Percentiles rank a stretch among this genome's conserved stretches.
These are phyloP conservation scores for Zygoascus sp. DNA, from an alignment of 1,139 yeast species.

Conservation along the genomic window DNA sequence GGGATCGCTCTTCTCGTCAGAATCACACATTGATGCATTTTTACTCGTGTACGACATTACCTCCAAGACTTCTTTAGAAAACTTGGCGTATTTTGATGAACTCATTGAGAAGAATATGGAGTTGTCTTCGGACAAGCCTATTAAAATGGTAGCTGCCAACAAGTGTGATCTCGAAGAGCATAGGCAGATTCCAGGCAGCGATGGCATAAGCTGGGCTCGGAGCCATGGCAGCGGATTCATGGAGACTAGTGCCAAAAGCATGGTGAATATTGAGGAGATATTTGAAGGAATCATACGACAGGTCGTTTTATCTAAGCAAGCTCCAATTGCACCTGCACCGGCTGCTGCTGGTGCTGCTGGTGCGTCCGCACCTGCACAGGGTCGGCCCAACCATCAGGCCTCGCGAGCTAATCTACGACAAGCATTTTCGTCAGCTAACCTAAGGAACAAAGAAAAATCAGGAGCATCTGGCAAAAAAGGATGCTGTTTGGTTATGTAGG, in stretches of 20 bases:
- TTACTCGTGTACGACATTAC: conserved; percentile 83
- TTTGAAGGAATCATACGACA: conserved; percentile 65
- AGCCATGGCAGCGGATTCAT: conserved; percentile 71
- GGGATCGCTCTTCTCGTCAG: conserved; percentile 52
- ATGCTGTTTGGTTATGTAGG: neutral
- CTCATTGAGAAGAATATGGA: conserved; percentile 80
- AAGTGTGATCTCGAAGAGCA: conserved; percentile 64
- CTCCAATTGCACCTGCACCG: neutral
- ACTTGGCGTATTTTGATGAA: conserved; percentile 74
- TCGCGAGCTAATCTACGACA: conserved; percentile 13
- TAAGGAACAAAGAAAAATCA: conserved; percentile 4
- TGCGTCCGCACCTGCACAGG: neutral
- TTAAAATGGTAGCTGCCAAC: conserved; percentile 36
- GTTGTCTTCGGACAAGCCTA: conserved; percentile 22
- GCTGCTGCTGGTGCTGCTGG: neutral
- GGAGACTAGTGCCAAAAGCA: conserved; percentile 86
- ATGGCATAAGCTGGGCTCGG: conserved; percentile 74
- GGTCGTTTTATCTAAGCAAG: conserved; percentile 34
- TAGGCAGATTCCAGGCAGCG: conserved; percentile 75
- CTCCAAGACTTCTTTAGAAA: conserved; percentile 74
- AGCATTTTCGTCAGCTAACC: conserved; percentile 14
- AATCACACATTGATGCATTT: conserved; percentile 89
- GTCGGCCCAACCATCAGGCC: conserved; percentile 1
- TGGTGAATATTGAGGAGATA: conserved; percentile 86
- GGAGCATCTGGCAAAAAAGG: neutral